Conservation (phyloP, 148 eudicot genomes). For the Polygonum aviculare region DNA sequence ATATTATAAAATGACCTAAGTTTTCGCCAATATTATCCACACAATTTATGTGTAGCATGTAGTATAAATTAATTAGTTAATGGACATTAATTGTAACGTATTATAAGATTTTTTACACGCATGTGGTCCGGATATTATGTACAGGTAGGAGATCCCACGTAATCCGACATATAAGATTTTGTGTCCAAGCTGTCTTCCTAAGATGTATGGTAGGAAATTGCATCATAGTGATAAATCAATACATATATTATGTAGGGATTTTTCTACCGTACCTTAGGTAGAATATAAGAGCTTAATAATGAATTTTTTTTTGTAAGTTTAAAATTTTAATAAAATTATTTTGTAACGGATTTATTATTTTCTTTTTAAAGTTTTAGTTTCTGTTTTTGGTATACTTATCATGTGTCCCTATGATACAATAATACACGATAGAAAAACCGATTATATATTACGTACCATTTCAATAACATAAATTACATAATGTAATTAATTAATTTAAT, state of each 20-base stretch:
- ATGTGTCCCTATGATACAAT: too few species aligned
- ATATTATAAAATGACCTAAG: background rate
- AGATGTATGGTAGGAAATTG: background rate
- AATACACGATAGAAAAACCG: too few species aligned
- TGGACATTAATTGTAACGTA: background rate
- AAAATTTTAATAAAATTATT: too few species aligned
- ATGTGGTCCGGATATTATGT: background rate
- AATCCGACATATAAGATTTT: background rate
- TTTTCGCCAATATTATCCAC: background rate
- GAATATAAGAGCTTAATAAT: too few species aligned
- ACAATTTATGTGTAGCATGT: background rate
- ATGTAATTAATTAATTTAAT: background rate
- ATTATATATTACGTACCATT: too few species aligned
- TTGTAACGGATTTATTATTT: too few species aligned
- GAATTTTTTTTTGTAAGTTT: too few species aligned
- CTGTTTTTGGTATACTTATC: too few species aligned
- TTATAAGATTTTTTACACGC: background rate
- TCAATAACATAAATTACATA: background rate
- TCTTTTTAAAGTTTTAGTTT: too few species aligned
- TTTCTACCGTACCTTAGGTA: too few species aligned
- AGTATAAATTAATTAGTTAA: background rate
- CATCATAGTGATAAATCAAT: background rate
- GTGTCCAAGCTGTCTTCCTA: background rate
- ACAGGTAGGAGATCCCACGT: conserved; percentile 1
- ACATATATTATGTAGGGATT: too few species aligned